Evolutionary conservation across 176 grass and related monocot genomes (phyloP).

Genomic region (Oryza meridionalis): DNA sequence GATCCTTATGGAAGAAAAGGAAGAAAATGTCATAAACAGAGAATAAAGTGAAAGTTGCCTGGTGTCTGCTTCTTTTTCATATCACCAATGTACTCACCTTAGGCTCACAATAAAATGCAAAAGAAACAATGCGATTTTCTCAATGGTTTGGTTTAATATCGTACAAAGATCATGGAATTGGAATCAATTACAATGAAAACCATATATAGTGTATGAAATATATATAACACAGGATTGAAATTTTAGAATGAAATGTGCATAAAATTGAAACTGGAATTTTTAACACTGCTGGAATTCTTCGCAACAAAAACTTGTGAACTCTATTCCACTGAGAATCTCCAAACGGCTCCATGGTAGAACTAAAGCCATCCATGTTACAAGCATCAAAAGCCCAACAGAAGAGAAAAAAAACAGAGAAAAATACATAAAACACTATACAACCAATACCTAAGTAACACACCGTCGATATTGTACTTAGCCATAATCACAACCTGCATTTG

Average conservation of each 20-base stretch:
- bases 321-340: slow-evolving; percentile 31
- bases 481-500: slow-evolving; percentile 55
- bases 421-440: slow-evolving; percentile 55
- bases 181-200: background rate
- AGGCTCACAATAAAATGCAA: background rate
- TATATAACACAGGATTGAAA: background rate
- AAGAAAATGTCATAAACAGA: background rate
- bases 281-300: slow-evolving; percentile 5
- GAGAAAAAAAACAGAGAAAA: background rate
- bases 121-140: background rate
- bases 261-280: background rate
- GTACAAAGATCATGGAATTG: background rate
- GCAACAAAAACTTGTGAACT: slow-evolving; percentile 11
- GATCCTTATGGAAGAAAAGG: background rate
- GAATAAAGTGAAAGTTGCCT: background rate
- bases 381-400: slow-evolving; percentile 34
- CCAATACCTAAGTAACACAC: slow-evolving; percentile 14
- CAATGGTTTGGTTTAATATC: background rate
- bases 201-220: background rate
- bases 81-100: background rate
- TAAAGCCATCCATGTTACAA: slow-evolving; percentile 50
- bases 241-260: background rate
- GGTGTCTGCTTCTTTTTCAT: background rate
- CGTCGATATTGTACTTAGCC: slow-evolving; percentile 34
- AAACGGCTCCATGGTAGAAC: slow-evolving; percentile 33